These are phyloP conservation scores for Domatiomyces catenatus DNA, from an alignment of 2,329 filamentous ascomycete genomes.

Conservation along the genomic window DNA sequence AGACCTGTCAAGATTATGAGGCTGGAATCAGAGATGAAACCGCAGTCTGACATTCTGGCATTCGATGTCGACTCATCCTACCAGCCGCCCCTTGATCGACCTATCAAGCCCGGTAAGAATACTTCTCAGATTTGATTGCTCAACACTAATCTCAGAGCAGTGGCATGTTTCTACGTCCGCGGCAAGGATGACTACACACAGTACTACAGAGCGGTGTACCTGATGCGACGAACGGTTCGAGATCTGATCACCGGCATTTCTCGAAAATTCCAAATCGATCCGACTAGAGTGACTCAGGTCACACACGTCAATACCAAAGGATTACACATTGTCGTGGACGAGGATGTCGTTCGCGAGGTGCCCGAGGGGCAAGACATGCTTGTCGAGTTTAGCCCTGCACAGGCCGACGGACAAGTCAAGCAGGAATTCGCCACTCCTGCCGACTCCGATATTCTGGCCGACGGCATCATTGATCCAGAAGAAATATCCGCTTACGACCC, in stretches of 20 bases:
- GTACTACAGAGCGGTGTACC: conserved; percentile 72
- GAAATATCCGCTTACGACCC: conserved; percentile 12
- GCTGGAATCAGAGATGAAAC: conserved; percentile 4
- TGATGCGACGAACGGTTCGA: conserved; percentile 57
- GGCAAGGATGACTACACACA: conserved; percentile 38
- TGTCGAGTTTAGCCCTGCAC: conserved; percentile 51
- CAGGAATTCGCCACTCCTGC: conserved; percentile 8
- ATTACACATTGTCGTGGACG: conserved; percentile 72
- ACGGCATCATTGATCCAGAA: conserved; percentile 10
- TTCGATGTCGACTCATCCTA: conserved; percentile 80
- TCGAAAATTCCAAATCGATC: conserved; percentile 65
- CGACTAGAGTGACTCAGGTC: conserved; percentile 52
- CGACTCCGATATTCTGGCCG: conserved; percentile 10
- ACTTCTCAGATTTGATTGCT: conserved; percentile 1
- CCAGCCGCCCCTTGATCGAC: conserved; percentile 57
- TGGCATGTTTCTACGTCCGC: conserved; percentile 77
- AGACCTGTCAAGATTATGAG: conserved; percentile 13
- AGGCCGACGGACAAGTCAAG: conserved; percentile 21
- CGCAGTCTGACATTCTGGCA: conserved; percentile 10
- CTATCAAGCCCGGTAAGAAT: conserved; percentile 48
- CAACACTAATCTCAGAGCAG: conserved; percentile 29
- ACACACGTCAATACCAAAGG: conserved; percentile 60
- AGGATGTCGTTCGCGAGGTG: conserved; percentile 71
- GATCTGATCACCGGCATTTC: conserved; percentile 62
- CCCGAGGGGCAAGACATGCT: conserved; percentile 84